A percentile compares a stretch with the other conserved stretches of the same genome.
These are phyloP conservation scores for Steccherinum ochraceum DNA, from an alignment of 768 basidiomycete species.

Conservation along the genomic window DNA sequence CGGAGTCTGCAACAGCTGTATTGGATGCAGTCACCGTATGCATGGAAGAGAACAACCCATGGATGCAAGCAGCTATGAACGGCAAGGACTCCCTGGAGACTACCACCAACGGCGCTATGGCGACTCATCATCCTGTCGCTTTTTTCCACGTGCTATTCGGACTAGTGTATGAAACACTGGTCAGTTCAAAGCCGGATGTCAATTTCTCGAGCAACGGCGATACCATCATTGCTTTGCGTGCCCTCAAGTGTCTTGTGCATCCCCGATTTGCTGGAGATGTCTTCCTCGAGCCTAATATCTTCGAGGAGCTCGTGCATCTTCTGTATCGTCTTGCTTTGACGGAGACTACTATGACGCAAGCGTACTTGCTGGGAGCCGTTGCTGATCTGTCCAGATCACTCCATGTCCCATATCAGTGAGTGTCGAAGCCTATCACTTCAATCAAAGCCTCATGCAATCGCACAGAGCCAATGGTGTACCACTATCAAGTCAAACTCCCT, in stretches of 20 bases:
- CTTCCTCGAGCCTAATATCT: constrained; percentile 73
- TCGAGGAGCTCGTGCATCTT: constrained; percentile 84
- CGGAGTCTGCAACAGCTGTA: constrained; percentile 73
- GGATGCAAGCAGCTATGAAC: constrained; percentile 76
- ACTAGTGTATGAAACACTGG: constrained; percentile 86
- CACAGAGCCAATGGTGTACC: neutral
- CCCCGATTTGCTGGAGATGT: constrained; percentile 79
- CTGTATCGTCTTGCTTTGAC: constrained; percentile 90
- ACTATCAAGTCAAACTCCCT: constrained; percentile 4
- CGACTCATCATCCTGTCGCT: constrained; percentile 56
- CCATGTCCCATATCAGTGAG: neutral
- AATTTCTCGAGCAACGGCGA: constrained; percentile 36
- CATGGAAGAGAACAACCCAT: constrained; percentile 64
- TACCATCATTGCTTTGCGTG: constrained; percentile 58
- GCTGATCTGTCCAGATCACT: neutral
- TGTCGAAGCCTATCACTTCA: neutral
- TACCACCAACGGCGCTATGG: constrained; percentile 15
- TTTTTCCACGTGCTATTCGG: constrained; percentile 91
- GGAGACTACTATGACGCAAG: constrained; percentile 66
- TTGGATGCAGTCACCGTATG: constrained; percentile 79
- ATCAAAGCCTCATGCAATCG: neutral
- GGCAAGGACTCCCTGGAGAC: constrained; percentile 45
- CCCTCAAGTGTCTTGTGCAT: constrained; percentile 73
- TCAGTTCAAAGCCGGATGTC: constrained; percentile 56
- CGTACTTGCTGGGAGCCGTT: constrained; percentile 61